Evolutionary conservation across 257 asterid species (phyloP), one percentile per base, ranked within the genome.

Genomic region (Solanum sparsipilum): DNA sequence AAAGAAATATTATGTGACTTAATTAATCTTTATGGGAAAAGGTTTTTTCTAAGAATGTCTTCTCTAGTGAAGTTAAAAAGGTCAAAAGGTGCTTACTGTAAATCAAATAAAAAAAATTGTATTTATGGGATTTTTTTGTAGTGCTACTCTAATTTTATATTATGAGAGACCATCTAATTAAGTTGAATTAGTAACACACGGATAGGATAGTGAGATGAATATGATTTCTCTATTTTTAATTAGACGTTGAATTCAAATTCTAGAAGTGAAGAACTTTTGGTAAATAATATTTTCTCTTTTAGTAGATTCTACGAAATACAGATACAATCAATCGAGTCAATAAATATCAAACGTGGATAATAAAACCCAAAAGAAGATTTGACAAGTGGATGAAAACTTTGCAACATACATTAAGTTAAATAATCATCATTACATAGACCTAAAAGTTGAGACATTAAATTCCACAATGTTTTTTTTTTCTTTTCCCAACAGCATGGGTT

Each of bases 1-100:
- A 39, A 78, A 78, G 8, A 78, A 78, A 41, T 48, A 78, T 79
- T 79, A 23, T 76, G 84, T 38, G 65, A 44, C 15, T 74, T 74
- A 35, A 25, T 41, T 13, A 79, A 44, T 41, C 9, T 63, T 79
- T 79, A 44, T 44, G 65, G 38, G 65, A 25, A 78, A 41, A 34
- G 23, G 1, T 3, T 13, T 11, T 76, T 25, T 9, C 15, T 25
- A 79, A 21, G 84, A 25, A 79, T 79, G 65, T 41, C 25, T 79
- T 41, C 9, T 79, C 9, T 25, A 41, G 84, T 41, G 36, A 60
- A 78, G 38, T 41, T 78, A 41, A 41, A 79, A 16, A 44, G 67
- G 67, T 44, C 85, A 79, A 44, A 39, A 79, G 23, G 39, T 4
- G 7, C 35, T 29, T n/a, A n/a, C 60, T 11, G 20, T 36, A 35